Base-by-base conservation (phyloP, 495 filamentous ascomycete genomes). In the Lophium mytilinum region DNA sequence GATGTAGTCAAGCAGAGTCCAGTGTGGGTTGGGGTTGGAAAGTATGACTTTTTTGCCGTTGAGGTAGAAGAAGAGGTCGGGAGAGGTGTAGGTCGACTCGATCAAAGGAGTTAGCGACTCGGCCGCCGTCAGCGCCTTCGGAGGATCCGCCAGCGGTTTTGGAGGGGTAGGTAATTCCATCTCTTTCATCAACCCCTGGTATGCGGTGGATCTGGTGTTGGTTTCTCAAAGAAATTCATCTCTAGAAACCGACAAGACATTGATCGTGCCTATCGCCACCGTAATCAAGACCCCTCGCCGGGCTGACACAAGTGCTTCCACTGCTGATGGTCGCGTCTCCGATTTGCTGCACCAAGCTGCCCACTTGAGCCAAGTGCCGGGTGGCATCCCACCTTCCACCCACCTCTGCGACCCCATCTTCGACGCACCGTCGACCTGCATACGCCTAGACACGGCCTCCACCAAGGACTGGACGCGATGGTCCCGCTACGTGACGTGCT, bases 1-100 rank as follows among this genome's bases (percentile, higher is more conserved):
- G 57, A 78, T 75, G 57, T 73, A 77, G 57, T 78, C 75, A 11
- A 78, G 66, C 9, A 78, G 58, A 0, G 75, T 77, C 58, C 69
- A 70, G 52, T 70, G 55, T 15, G 63, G 63, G 37, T 65, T 65
- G 15, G 63, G 55, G 42, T 62, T 65, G 30, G 41, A 47, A 14
- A 65, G 50, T 1, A 54, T 35, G 21, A 61, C 57, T 42, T 52
- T 58, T 12, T 36, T 51, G 37, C 58, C 63, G 53, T 65, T 65
- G 47, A 65, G 14, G 42, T 65, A 65, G 55, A 57, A 66, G 36
- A 1, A 57, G 43, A 66, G 64, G 0, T 55, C 64, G 15, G 72
- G 57, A 4, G 68, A 65, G 1, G 58, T 66, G 52, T 69, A 71
- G 39, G 61, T 68, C 12, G 55, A 55, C 19, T 55, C 15, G 39